A percentile compares a stretch with the other conserved stretches of the same genome.
phyloP scores from a whole-genome alignment of 2,329 filamentous ascomycete species.

The Claviceps maximensis region DNA sequence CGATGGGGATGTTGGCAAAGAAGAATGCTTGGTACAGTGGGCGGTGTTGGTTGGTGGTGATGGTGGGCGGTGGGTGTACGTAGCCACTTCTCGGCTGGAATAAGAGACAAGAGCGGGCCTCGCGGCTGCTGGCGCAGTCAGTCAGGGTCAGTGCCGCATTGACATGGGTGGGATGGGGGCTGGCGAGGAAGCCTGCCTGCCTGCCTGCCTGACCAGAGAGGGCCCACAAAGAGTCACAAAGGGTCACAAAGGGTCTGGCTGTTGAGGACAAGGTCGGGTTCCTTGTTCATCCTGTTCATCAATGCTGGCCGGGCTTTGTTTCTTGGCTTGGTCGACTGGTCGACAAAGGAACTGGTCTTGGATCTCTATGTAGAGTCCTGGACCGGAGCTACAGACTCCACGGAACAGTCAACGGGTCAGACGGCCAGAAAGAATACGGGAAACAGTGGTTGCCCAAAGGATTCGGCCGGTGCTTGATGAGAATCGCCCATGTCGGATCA shows the following conservation, averaged over 20 bases:
- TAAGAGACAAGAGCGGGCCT: constrained; percentile 2
- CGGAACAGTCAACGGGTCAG: background rate
- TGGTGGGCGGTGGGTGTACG: constrained; percentile 12
- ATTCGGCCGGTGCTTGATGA: background rate
- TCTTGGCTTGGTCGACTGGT: background rate
- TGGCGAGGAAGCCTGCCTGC: constrained; percentile 2
- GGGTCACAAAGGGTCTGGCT: too few relatives aligned
- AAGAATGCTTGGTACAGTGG: constrained; percentile 8
- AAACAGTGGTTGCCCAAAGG: background rate
- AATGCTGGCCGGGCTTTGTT: background rate
- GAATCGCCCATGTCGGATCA: background rate
- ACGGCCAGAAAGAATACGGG: background rate
- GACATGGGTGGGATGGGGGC: constrained; percentile 1
- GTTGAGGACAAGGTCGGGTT: too few relatives aligned
- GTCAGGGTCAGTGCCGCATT: constrained; percentile 1
- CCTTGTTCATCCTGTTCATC: too few relatives aligned
- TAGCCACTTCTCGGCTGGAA: constrained; percentile 15
- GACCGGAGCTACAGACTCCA: background rate
- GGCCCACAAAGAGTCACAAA: too few relatives aligned
- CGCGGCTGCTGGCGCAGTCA: constrained; percentile 7
- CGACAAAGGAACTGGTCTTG: background rate
- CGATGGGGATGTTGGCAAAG: constrained; percentile 6
- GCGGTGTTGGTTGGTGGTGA: background rate
- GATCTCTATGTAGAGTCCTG: too few relatives aligned
- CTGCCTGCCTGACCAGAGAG: background rate